A percentile compares a stretch with the other conserved stretches of the same genome.
Conservation (phyloP, 106 monocot genomes). For the Iris macrosiphon region DNA sequence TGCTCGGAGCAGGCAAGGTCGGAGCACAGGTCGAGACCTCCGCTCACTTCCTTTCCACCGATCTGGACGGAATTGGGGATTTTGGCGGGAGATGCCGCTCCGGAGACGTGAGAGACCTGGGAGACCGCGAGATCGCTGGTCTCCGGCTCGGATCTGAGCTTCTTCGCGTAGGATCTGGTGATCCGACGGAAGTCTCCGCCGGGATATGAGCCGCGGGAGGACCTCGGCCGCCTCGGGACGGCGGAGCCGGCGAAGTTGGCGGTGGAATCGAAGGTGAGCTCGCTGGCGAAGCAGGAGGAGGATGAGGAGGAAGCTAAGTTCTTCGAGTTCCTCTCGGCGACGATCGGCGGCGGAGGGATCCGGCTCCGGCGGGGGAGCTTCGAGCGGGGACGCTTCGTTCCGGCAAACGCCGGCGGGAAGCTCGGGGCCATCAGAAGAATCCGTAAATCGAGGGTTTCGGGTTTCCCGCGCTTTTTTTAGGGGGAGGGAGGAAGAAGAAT, state of each 20-base stretch:
- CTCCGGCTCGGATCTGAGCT: neutral
- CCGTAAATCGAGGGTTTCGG: neutral
- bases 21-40: conserved; percentile 16
- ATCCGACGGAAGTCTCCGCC: conserved; percentile 25
- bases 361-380: conserved; percentile 40
- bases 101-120: conserved; percentile 29
- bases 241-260: conserved; percentile 5
- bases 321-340: neutral
- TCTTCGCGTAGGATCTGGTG: conserved; percentile 25
- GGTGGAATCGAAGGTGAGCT: conserved; percentile 27
- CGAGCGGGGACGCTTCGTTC: conserved; percentile 32
- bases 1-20: conserved; percentile 63
- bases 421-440: too few relatives aligned
- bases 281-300: conserved; percentile 53
- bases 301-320: conserved; percentile 17
- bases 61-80: conserved; percentile 13
- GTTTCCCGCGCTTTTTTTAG: neutral
- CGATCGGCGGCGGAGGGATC: conserved; percentile 11
- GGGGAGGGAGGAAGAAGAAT: neutral
- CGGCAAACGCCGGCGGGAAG: neutral
- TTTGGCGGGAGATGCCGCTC: conserved; percentile 14
- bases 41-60: neutral
- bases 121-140: conserved; percentile 19
- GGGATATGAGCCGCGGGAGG: neutral
- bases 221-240: neutral